These are phyloP conservation scores for Mucor saturninus DNA, from an alignment of 371 early-diverging fungal species.

Conservation along the genomic window DNA sequence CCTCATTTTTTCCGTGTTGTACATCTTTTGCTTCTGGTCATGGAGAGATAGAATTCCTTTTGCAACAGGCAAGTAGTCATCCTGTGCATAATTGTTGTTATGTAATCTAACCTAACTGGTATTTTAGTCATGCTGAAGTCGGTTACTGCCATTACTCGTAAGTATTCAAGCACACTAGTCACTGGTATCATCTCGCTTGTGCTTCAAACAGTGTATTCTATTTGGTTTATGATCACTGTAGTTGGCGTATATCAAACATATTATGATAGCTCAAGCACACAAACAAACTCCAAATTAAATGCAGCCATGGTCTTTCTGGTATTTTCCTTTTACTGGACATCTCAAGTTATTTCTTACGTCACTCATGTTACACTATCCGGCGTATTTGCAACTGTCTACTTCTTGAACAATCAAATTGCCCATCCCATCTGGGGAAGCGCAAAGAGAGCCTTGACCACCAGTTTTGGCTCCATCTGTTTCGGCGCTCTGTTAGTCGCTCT, in stretches of 20 bases:
- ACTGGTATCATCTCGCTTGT: slow-evolving; percentile 49
- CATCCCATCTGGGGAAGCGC: slow-evolving; percentile 73
- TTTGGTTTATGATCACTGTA: slow-evolving; percentile 56
- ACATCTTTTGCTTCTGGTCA: slow-evolving; percentile 48
- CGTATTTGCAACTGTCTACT: slow-evolving; percentile 81
- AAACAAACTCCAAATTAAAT: slow-evolving; percentile 23
- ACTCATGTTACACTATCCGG: slow-evolving; percentile 82
- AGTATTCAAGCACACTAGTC: slow-evolving; percentile 61
- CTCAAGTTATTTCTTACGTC: slow-evolving; percentile 76
- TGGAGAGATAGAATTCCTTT: slow-evolving; percentile 62
- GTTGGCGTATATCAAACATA: slow-evolving; percentile 56
- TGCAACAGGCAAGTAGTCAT: slow-evolving; percentile 52
- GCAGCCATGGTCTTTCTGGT: slow-evolving; percentile 68
- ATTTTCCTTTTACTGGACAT: slow-evolving; percentile 81
- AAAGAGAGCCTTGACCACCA: slow-evolving; percentile 86
- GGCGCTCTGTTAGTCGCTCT: slow-evolving; percentile 90
- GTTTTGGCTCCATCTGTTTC: slow-evolving; percentile 93
- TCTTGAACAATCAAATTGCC: slow-evolving; percentile 71
- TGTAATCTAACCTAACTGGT: neutral
- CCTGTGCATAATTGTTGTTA: neutral
- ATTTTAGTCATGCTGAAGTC: slow-evolving; percentile 57
- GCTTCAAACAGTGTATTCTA: slow-evolving; percentile 53
- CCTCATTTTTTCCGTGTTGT: slow-evolving; percentile 50
- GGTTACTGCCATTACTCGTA: slow-evolving; percentile 56
- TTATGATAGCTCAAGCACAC: neutral